Evolutionary conservation across 176 grass and related monocot species (phyloP).

Genomic region (Echinochloa phyllopogon): DNA sequence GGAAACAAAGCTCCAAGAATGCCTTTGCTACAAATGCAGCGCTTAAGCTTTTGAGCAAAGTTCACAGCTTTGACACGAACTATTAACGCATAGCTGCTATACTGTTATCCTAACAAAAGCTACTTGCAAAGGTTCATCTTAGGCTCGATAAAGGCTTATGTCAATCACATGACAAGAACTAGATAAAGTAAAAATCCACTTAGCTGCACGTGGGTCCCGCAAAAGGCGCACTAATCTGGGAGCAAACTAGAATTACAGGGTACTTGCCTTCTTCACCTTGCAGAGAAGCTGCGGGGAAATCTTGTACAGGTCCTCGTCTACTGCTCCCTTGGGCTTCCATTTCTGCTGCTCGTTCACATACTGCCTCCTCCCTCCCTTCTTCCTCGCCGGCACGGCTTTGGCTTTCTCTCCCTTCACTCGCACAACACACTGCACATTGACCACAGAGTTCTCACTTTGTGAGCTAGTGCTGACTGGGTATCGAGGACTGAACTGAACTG

Average conservation of each 20-base stretch:
- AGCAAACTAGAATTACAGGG: not conserved
- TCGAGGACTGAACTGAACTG: not conserved
- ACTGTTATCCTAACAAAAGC: slow-evolving; percentile 41
- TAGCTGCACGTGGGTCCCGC: slow-evolving; percentile 20
- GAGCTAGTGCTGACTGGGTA: not conserved
- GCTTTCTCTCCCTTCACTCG: slow-evolving; percentile 60
- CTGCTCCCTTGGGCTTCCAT: slow-evolving; percentile 59
- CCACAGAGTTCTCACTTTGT: not conserved
- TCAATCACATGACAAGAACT: slow-evolving; percentile 53
- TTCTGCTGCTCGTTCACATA: slow-evolving; percentile 50
- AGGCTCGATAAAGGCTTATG: slow-evolving; percentile 40
- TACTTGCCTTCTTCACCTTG: slow-evolving; percentile 74
- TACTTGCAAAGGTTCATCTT: slow-evolving; percentile 44
- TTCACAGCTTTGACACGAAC: slow-evolving; percentile 16
- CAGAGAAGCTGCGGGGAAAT: slow-evolving; percentile 76
- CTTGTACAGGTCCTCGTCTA: slow-evolving; percentile 94
- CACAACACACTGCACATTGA: slow-evolving; percentile 48
- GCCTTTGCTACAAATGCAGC: not conserved
- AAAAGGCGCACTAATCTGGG: slow-evolving; percentile 30
- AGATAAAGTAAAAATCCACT: slow-evolving; percentile 48
- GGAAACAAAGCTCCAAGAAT: slow-evolving; percentile 31
- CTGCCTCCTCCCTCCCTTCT: slow-evolving; percentile 51
- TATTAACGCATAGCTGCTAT: not conserved
- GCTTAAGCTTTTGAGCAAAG: slow-evolving; percentile 41
- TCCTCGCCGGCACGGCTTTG: slow-evolving; percentile 23